Evolutionary conservation across 1,284 basidiomycete genomes (phyloP).

Genomic region (Ustilago bromivora): DNA sequence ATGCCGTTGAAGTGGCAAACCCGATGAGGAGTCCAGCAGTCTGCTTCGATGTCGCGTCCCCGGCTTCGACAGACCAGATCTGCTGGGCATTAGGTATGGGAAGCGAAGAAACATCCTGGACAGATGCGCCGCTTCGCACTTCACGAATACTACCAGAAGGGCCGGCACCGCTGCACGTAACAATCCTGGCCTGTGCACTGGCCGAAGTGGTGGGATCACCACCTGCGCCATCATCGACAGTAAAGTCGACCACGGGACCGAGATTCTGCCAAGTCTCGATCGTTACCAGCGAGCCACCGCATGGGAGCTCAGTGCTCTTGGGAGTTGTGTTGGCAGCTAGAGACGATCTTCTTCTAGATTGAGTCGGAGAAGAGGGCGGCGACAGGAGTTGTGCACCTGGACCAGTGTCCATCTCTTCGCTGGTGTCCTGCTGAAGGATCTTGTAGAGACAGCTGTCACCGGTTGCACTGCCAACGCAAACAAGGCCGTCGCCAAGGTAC

Average conservation of each 20-base stretch:
- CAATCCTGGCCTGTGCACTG: slow-evolving; percentile 78
- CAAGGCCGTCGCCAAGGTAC: slow-evolving; percentile 59
- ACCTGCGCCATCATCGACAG: slow-evolving; percentile 81
- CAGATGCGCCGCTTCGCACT: slow-evolving; percentile 86
- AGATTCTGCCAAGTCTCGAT: slow-evolving; percentile 71
- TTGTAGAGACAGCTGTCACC: slow-evolving; percentile 59
- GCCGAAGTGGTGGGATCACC: slow-evolving; percentile 30
- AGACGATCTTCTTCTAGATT: slow-evolving; percentile 25
- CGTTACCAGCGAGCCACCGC: slow-evolving; percentile 15
- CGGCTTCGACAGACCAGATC: slow-evolving; percentile 37
- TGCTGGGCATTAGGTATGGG: slow-evolving; percentile 28
- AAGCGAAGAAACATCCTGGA: slow-evolving; percentile 74
- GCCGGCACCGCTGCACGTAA: slow-evolving; percentile 88
- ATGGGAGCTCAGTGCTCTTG: slow-evolving; percentile 15
- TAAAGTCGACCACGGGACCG: slow-evolving; percentile 87
- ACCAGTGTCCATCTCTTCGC: slow-evolving; percentile 2
- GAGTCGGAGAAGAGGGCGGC: slow-evolving; percentile 47
- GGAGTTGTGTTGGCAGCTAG: slow-evolving; percentile 8
- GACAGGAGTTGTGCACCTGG: slow-evolving; percentile 29
- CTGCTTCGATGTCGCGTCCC: slow-evolving; percentile 8
- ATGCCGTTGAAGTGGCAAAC: slow-evolving; percentile 35
- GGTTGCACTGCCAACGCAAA: slow-evolving; percentile 55
- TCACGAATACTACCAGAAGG: slow-evolving; percentile 84
- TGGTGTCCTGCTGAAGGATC: slow-evolving; percentile 24
- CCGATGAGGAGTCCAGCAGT: slow-evolving; percentile 33